These are phyloP conservation scores for Helicostylum pulchrum DNA, from an alignment of 192 early-diverging fungal genomes.

Conservation along the genomic window DNA sequence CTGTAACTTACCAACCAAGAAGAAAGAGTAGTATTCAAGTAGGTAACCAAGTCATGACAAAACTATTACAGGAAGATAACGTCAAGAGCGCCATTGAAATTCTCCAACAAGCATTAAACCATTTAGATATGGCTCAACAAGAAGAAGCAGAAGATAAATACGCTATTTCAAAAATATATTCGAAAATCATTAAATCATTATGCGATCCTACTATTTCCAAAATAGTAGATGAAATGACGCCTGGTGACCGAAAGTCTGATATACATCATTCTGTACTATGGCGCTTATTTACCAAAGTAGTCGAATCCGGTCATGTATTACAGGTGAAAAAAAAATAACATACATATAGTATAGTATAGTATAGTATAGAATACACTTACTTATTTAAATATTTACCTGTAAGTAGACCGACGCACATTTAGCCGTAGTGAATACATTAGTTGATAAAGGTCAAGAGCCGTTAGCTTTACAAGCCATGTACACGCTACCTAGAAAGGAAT, in stretches of 20 bases:
- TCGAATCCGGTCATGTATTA: slow-evolving; percentile 24
- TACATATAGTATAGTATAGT: too few species aligned
- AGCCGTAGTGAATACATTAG: slow-evolving; percentile 10
- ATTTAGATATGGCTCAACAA: slow-evolving; percentile 14
- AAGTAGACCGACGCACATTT: slow-evolving; percentile 9
- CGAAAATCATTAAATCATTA: slow-evolving; percentile 21
- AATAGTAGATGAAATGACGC: neutral
- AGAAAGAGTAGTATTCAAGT: slow-evolving; percentile 17
- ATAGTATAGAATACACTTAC: too few species aligned
- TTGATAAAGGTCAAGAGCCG: slow-evolving; percentile 6
- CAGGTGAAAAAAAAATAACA: slow-evolving; percentile 13
- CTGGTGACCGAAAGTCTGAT: neutral
- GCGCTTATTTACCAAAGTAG: slow-evolving; percentile 24
- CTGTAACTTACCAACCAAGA: neutral
- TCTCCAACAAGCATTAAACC: slow-evolving; percentile 5
- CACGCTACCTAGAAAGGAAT: slow-evolving; percentile 18
- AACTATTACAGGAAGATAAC: slow-evolving; percentile 8
- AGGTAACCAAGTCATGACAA: slow-evolving; percentile 2
- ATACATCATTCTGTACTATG: slow-evolving; percentile 17
- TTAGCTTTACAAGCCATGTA: slow-evolving; percentile 27
- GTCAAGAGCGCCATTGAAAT: slow-evolving; percentile 7
- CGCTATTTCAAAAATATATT: slow-evolving; percentile 17
- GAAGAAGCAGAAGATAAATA: slow-evolving; percentile 1
- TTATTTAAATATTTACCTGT: too few species aligned
- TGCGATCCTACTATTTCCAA: slow-evolving; percentile 11